Evolutionary conservation across 257 asterid species (phyloP).

Genomic region (Perilla frutescens): DNA sequence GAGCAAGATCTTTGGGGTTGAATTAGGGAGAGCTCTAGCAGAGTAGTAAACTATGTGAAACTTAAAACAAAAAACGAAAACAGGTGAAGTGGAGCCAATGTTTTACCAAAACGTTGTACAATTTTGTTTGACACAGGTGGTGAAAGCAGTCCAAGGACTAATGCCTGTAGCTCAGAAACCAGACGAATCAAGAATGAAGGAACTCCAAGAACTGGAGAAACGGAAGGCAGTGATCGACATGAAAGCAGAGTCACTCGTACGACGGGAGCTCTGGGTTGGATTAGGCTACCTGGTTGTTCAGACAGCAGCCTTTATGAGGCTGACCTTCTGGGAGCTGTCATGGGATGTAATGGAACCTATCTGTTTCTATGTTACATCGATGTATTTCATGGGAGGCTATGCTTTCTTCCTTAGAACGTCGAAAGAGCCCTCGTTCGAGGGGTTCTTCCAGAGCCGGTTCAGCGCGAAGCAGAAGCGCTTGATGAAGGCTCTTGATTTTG

Average conservation of each 20-base stretch:
- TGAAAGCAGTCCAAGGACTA: conserved; percentile 77
- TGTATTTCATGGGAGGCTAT: conserved; percentile 83
- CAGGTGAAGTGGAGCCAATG: conserved; percentile 49
- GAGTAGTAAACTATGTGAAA: no score
- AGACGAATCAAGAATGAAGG: conserved; percentile 54
- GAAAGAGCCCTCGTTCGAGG: conserved; percentile 85
- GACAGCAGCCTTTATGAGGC: conserved; percentile 86
- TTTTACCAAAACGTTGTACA: conserved; percentile 60
- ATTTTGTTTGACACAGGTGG: conserved; percentile 70
- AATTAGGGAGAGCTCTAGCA: not conserved
- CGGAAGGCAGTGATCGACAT: conserved; percentile 61
- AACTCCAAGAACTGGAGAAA: conserved; percentile 70
- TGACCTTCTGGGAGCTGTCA: conserved; percentile 91
- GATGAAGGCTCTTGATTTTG: conserved; percentile 61
- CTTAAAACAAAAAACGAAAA: not conserved
- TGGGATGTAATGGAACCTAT: conserved; percentile 99
- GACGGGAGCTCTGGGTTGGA: conserved; percentile 81
- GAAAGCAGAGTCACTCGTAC: conserved; percentile 57
- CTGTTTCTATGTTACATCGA: conserved; percentile 83
- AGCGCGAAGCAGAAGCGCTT: conserved; percentile 64
- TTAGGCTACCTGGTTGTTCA: conserved; percentile 69
- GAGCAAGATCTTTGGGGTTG: not conserved
- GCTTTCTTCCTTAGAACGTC: conserved; percentile 77
- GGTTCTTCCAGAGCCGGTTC: conserved; percentile 80
- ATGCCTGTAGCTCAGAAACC: conserved; percentile 46